phyloP scores from a whole-genome alignment of 768 basidiomycete species.

The Leccinum barrowsii region DNA sequence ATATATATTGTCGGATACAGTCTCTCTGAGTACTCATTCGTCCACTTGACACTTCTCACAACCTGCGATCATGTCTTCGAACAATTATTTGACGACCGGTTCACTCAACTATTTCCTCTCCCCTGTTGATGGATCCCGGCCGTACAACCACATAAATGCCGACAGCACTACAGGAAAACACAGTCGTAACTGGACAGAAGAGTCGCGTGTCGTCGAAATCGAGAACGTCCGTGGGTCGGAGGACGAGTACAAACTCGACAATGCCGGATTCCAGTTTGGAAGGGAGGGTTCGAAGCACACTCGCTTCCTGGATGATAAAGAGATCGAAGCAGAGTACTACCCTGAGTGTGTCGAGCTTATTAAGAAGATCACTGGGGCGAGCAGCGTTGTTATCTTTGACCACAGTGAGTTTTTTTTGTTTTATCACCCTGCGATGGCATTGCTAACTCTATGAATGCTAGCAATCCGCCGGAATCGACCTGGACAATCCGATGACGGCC shows the following conservation, averaged over 20 bases:
- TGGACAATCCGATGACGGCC: constrained; percentile 32
- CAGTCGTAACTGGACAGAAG: constrained; percentile 22
- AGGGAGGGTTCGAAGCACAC: constrained; percentile 22
- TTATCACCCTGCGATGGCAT: neutral
- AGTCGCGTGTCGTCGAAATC: constrained; percentile 16
- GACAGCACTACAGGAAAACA: constrained; percentile 12
- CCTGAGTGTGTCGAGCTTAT: constrained; percentile 36
- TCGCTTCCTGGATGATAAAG: constrained; percentile 34
- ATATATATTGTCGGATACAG: constrained; percentile 21
- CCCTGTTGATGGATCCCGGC: constrained; percentile 17
- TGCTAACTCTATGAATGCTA: constrained; percentile 10
- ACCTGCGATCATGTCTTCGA: constrained; percentile 8
- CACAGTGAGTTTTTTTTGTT: constrained; percentile 32
- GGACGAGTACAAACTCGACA: constrained; percentile 29
- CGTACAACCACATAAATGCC: constrained; percentile 16
- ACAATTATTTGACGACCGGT: constrained; percentile 15
- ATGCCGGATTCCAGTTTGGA: constrained; percentile 35
- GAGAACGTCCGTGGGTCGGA: constrained; percentile 36
- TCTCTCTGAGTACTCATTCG: constrained; percentile 24
- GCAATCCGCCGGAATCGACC: constrained; percentile 43
- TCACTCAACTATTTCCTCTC: constrained; percentile 18
- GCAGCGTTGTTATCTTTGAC: constrained; percentile 38
- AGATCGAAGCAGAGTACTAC: constrained; percentile 38
- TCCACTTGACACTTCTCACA: constrained; percentile 23
- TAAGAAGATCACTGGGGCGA: constrained; percentile 39